Evolutionary conservation across 2,329 filamentous ascomycete genomes (phyloP), one percentile per base, ranked within the genome.

Genomic region (Cadophora malorum): DNA sequence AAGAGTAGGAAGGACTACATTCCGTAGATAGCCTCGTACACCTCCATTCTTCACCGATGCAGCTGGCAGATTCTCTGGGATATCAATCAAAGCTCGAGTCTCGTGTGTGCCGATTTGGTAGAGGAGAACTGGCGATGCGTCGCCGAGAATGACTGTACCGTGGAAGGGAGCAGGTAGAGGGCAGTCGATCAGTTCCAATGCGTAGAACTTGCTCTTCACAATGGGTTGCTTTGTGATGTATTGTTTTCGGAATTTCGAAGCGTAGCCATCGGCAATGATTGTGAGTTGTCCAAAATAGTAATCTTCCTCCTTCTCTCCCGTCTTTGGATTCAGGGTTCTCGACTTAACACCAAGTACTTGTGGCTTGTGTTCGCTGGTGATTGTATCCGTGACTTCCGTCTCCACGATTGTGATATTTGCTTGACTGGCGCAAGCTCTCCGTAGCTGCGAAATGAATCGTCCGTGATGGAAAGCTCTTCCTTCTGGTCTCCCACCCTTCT

Each of bases 41-140:
- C 95, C 95, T 63, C 96, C 96, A 61, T 87, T 88, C 45, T 89
- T 86, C 1, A 90, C 83, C 0, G 90, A 87, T 0, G 95, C 94
- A 21, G 89, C 88, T 8, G 93, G 89, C 1, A 92, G 84, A 76
- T 90, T 88, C 35, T 91, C 87, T 4, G 95, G 95, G 14, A 98
- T 89, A 78, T 98, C 94, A 75, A 98, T 88, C 25, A 99, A 86
- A 14, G 91, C 92, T 72, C 96, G 89, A 1, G 96, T 99, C 82
- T 98, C 96, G 81, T 91, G 94, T 4, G 93, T 91, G 77, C 96
- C 95, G 78, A 99, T 99, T 81, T 98, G 96, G 83, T 99, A 99
- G 67, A 99, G 87, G 28, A 99, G 88, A 41, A 97, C 88, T 0
- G 96, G 95, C 0, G 89, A 83, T 56, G 88, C 86, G 71, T 92